Evolutionary conservation across 371 early-diverging fungal species (phyloP).

Genomic region (Mortierella sp.): DNA sequence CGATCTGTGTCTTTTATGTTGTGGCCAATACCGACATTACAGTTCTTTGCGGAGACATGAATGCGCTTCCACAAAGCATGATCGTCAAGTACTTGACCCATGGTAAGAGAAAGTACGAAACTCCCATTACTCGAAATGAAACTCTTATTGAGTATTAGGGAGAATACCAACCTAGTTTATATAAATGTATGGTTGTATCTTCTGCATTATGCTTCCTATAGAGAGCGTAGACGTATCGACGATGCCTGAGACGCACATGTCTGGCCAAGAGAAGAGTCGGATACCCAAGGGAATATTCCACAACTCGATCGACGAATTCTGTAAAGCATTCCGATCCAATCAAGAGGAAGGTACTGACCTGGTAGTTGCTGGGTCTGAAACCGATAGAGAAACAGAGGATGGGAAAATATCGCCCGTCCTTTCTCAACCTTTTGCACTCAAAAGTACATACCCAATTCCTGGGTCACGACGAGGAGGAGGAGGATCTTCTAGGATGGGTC

Average conservation of each 20-base stretch:
- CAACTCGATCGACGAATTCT: constrained; percentile 20
- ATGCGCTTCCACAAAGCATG: constrained; percentile 18
- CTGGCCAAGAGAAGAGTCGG: constrained; percentile 4
- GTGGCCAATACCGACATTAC: background rate
- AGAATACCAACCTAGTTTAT: background rate
- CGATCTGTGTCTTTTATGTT: background rate
- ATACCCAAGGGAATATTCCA: background rate
- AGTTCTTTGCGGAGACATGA: constrained; percentile 36
- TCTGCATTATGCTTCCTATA: no score
- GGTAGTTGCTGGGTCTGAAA: no score
- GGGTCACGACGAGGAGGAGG: background rate
- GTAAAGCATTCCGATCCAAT: no score
- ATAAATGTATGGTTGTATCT: no score
- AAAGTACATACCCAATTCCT: constrained; percentile 22
- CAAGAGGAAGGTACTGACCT: no score
- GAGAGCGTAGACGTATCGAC: constrained; percentile 21
- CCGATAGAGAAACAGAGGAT: no score
- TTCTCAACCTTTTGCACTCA: constrained; percentile 3
- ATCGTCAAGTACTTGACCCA: constrained; percentile 14
- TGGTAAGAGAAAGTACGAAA: no score
- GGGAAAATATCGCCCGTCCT: background rate
- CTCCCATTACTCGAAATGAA: no score
- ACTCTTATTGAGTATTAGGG: no score
- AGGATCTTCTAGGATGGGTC: background rate
- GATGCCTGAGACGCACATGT: constrained; percentile 18